Evolutionary conservation across 768 basidiomycete genomes (phyloP), one percentile per base, ranked within the genome.

Genomic region (Cyclocybe aegerita): DNA sequence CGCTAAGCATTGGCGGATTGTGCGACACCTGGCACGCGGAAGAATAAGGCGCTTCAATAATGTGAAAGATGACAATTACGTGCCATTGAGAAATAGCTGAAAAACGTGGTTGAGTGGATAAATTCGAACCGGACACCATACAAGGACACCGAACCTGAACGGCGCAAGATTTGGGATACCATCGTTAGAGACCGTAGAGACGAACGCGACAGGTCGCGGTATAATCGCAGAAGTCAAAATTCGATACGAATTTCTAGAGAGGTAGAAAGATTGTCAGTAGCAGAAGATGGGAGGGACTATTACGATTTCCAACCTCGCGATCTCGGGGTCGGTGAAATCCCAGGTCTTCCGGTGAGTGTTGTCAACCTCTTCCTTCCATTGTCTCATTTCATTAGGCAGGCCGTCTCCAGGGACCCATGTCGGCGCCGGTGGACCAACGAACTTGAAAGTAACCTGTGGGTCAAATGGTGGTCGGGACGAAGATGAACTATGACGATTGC

Each of bases 181-280:
- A 48, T 74, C 65, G 4, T 58, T 50, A n/a, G 79, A 79, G 36
- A 83, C 50, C 7, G 84, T 77, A 9, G 85, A 86, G 34, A 88
- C 77, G 53, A 88, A 77, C 1, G 82, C 86, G 44, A 88, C 78
- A 9, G 86, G 86, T 35, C 88, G 76, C 14, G 86, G 88, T 9
- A 81, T 64, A 48, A 87, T 75, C 7, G 78, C 79, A 45, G 79
- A 81, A 8, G 78, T 82, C 58, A 86, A 58, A 48, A 86, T 59
- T 23, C 68, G 70, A 63, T 86, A 83, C 7, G 65, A 57, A 44
- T 74, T 69, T 48, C 72, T 75, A 46, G 39, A 32, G 12, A 23
- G 7, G 34, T 38, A 15, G 16, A 39, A 39, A 43, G 23, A 49
- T 36, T 16, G 7, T 14, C 16, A 33, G 6, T 31, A 15, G 5